These are phyloP conservation scores for Cordia subcordata DNA, from an alignment of 257 asterid genomes.

Conservation along the genomic window DNA sequence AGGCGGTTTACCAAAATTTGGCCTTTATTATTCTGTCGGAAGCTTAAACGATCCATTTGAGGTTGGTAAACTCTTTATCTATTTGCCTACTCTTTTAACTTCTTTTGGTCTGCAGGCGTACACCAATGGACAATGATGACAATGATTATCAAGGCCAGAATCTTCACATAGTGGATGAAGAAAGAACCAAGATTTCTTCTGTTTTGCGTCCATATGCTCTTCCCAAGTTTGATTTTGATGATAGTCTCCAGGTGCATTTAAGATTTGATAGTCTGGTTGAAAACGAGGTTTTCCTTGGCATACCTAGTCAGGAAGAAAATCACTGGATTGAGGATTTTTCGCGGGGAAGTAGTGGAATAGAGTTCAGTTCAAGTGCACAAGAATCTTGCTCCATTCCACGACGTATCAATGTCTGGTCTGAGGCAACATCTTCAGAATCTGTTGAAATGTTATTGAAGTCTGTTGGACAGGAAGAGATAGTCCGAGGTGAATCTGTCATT, in stretches of 20 bases:
- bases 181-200: constrained; percentile 72
- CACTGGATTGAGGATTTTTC: constrained; percentile 98
- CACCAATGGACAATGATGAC: constrained; percentile 91
- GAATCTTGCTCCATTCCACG: constrained; percentile 87
- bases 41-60: neutral
- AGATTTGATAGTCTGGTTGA: constrained; percentile 96
- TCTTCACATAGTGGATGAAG: constrained; percentile 84
- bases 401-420: constrained; percentile 96
- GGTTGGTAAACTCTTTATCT: neutral
- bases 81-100: constrained; percentile 1
- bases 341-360: constrained; percentile 74
- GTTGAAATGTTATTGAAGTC: constrained; percentile 95
- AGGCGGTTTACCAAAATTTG: neutral
- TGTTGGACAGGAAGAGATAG: constrained; percentile 90
- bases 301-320: constrained; percentile 91
- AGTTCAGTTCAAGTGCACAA: constrained; percentile 75
- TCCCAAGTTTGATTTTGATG: constrained; percentile 97
- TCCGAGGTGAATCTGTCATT: constrained; percentile 50
- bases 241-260: constrained; percentile 44
- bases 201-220: constrained; percentile 75
- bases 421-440: constrained; percentile 97
- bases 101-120: constrained; percentile 39
- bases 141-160: constrained; percentile 84
- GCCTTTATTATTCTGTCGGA: neutral
- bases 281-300: constrained; percentile 98